Base-by-base conservation (phyloP, 2,329 filamentous ascomycete genomes). In the Colletotrichum gloeosporioides region DNA sequence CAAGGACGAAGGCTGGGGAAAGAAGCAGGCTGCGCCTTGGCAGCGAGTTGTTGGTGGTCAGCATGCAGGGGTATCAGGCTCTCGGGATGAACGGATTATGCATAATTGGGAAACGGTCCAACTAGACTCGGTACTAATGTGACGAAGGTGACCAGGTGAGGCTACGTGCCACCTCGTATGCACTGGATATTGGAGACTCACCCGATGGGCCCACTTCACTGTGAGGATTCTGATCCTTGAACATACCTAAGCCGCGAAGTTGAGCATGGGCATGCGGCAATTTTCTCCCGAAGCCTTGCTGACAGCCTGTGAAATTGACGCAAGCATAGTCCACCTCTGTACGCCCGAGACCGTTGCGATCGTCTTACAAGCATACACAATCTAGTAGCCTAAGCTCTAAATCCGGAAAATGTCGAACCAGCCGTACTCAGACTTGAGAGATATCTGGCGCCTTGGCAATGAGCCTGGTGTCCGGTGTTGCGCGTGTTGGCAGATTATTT, bases 71-170 rank as follows among this genome's bases (percentile, higher is more conserved):
- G 1, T 7, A 4, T 49, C 44, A 22, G 10, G 4, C 4, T 3
- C 5, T 1, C 0, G 13, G 44, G 2, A 13, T 12, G 44, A 7
- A 49, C 0, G 5, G 0, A 49, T 22, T 3, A 8, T 8, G 44
- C 10, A 22, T 49, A 4, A 13, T 49, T 49, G 3, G 2, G 0
- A 22, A 49, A 12, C 10, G 18, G 2, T 8, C 5, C 9, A 12
- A 22, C 3, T 12, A 49, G 44, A 0, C 44, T 4, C 44, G 10
- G 3, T 49, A n/a, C n/a, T 1, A n/a, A 13, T 22, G 9, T 0
- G 6, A 49, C 22, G 18, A 13, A n/a, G n/a, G 10, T 6, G n/a
- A 49, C 10, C n/a, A 0, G 18, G n/a, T 2, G n/a, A 49, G 18
- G 44, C 18, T 12, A 12, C 1, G 44, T 49, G 3, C 18, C 3